Percentiles rank a stretch among this genome's conserved stretches.
Conservation (phyloP, 805 yeast genomes). For the Yueomyces sinensis region DNA sequence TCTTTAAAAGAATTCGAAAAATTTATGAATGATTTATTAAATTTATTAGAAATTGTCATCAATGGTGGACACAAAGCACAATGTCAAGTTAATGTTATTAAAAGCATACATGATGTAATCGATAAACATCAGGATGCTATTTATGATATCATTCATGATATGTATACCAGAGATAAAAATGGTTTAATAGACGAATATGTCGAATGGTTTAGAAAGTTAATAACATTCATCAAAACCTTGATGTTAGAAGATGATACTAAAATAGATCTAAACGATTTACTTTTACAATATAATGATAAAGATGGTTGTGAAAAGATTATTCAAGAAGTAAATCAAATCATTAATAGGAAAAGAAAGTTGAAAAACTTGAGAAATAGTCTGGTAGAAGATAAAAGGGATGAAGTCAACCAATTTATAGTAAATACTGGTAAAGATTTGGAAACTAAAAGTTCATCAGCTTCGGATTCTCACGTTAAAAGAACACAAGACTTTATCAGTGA, state of each 20-base stretch:
- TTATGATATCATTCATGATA: slow-evolving; percentile 63
- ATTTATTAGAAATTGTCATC: slow-evolving; percentile 39
- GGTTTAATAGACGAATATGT: slow-evolving; percentile 60
- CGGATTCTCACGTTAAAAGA: no score
- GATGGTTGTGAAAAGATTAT: slow-evolving; percentile 20
- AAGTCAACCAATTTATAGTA: no score
- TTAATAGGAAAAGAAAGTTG: slow-evolving; percentile 21
- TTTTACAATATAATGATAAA: slow-evolving; percentile 1
- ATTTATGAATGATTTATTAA: slow-evolving; percentile 55
- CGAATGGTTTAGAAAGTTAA: slow-evolving; percentile 57
- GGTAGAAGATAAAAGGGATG: no score
- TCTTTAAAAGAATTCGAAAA: slow-evolving; percentile 49
- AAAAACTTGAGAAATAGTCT: not conserved
- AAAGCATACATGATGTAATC: slow-evolving; percentile 48
- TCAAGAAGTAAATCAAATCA: slow-evolving; percentile 27
- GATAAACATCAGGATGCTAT: slow-evolving; percentile 60
- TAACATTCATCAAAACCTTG: slow-evolving; percentile 50
- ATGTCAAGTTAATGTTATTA: slow-evolving; percentile 43
- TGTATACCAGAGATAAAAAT: slow-evolving; percentile 62
- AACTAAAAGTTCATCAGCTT: no score
- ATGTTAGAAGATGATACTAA: slow-evolving; percentile 28
- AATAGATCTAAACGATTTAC: slow-evolving; percentile 31
- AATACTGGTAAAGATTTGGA: no score
- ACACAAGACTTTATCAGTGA: no score
- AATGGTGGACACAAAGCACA: slow-evolving; percentile 30